phyloP scores from a whole-genome alignment of 805 yeast species.

The Clavispora carvajalis region DNA sequence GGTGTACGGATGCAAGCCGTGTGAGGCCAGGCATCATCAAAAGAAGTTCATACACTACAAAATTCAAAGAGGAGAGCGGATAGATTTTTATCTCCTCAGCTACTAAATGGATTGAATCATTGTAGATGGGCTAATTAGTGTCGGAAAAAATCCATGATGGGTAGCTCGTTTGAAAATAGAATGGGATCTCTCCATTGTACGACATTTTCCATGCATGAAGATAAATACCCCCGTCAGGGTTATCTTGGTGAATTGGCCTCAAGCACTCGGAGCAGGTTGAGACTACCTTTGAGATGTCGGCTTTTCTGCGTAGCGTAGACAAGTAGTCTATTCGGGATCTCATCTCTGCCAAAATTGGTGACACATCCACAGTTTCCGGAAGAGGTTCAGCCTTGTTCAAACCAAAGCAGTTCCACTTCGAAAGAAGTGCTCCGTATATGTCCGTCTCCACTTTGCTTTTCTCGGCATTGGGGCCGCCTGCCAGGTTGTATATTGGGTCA shows the following conservation, averaged over 20 bases:
- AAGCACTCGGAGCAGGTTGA: slow-evolving; percentile 10
- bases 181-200: slow-evolving; percentile 17
- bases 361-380: not conserved
- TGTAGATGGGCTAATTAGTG: not conserved
- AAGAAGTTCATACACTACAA: no score
- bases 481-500: slow-evolving; percentile 10
- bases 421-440: slow-evolving; percentile 4
- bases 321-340: not conserved
- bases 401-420: slow-evolving; percentile 1
- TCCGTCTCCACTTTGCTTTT: slow-evolving; percentile 6
- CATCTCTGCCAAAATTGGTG: not conserved
- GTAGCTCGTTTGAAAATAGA: slow-evolving; percentile 36
- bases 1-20: not conserved
- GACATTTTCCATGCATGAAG: slow-evolving; percentile 39
- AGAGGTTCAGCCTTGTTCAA: not conserved
- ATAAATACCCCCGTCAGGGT: slow-evolving; percentile 32
- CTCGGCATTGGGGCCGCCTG: slow-evolving; percentile 1
- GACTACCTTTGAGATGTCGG: not conserved
- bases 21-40: no score
- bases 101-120: no score
- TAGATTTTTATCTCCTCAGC: no score
- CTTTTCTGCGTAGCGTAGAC: not conserved
- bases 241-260: slow-evolving; percentile 8
- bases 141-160: slow-evolving; percentile 40
- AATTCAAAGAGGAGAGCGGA: no score